Percentiles rank a stretch among this genome's conserved stretches.
phyloP scores from a whole-genome alignment of 495 filamentous ascomycete genomes.

The Trichoderma reesei region DNA sequence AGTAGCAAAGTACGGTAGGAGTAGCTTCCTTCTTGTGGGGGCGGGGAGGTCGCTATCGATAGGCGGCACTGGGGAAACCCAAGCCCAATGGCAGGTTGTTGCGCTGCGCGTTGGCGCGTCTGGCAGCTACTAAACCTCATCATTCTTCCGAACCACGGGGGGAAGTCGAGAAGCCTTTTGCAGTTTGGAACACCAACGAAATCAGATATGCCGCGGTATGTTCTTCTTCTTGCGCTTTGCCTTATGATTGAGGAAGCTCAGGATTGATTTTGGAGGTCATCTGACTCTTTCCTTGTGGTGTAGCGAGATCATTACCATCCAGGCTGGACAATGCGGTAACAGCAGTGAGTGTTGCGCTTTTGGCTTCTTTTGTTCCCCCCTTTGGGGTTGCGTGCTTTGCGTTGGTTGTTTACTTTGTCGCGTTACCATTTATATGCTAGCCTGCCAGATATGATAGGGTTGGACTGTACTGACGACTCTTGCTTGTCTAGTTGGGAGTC shows the following conservation, averaged over 20 bases:
- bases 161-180: no score
- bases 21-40: not conserved
- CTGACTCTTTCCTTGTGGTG: not conserved
- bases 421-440: no score
- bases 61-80: not conserved
- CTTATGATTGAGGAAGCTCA: not conserved
- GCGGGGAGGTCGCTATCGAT: conserved; percentile 6
- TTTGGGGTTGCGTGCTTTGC: not conserved
- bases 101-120: not conserved
- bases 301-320: conserved; percentile 98
- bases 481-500: conserved; percentile 65
- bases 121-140: not conserved
- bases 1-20: no score
- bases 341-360: conserved; percentile 58
- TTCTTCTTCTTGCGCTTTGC: no score
- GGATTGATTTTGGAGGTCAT: not conserved
- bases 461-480: no score
- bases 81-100: not conserved
- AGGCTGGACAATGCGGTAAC: conserved; percentile 98
- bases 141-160: no score
- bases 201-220: conserved; percentile 8
- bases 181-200: not conserved
- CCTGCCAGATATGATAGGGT: no score
- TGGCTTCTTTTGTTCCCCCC: not conserved
- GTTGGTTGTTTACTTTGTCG: no score